Evolutionary conservation across 192 early-diverging fungal genomes (phyloP), one percentile per base, ranked within the genome.

Genomic region (Lobosporangium transversale): DNA sequence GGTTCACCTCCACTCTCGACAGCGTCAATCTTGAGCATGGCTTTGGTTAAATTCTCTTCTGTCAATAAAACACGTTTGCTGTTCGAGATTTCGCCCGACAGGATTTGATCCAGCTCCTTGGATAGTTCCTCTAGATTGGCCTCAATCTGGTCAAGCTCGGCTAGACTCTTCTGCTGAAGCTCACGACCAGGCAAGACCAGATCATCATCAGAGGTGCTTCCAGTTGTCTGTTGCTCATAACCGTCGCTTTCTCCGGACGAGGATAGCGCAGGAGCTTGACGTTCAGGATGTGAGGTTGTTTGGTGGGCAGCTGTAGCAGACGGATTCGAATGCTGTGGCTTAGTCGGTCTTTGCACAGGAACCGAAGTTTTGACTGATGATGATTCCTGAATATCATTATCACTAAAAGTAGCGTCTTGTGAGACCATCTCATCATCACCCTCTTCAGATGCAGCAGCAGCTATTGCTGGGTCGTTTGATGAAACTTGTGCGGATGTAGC

Each of bases 41-140:
- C 73, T 31, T 67, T 76, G 51, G 59, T 76, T 17, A 76, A 48
- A 48, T 66, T 76, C 64, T 76, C 73, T 27, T 76, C 73, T 10
- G 73, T 76, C 52, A 62, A 26, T 21, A 76, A 40, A 17, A 76
- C 40, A 0, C 53, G 58, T 29, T 57, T 66, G 37, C 43, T 66
- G 20, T 76, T 67, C 15, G 18, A 3, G 37, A 62, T 67, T 0
- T 47, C 56, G 14, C 73, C 73, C 0, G 47, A 23, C 4, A 67
- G 11, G 51, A 76, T 67, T 31, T 62, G 51, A 15, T 62, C 40
- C 4, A 76, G 52, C 27, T 76, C 73, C 2, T 47, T 2, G 2
- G 58, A n/a, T 0, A 67, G 40, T 3, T 54, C 40, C 4, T 58
- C 53, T 3, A 76, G 53, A 15, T 24, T 50, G 3, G 15, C 18